Percentiles rank a stretch among this genome's conserved stretches.
phyloP scores from a whole-genome alignment of 495 filamentous ascomycete species.

The Thermochaetoides thermophila region DNA sequence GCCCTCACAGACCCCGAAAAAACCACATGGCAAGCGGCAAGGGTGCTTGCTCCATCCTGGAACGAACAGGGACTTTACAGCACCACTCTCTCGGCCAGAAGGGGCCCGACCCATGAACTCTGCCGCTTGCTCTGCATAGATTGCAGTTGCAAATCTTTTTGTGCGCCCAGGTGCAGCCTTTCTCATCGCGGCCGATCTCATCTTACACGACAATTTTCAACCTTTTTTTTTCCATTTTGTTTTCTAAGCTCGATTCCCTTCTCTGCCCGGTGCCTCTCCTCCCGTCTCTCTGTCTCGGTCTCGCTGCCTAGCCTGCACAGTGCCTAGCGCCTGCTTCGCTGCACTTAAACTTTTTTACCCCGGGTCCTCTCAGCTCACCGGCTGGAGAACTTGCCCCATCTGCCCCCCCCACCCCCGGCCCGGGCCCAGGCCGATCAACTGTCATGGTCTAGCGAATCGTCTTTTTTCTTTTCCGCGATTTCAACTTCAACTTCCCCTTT shows the following conservation, averaged over 20 bases:
- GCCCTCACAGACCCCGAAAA: conserved; percentile 18
- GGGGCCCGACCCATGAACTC: too few relatives aligned
- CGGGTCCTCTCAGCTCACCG: conserved; percentile 11
- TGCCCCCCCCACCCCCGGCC: too few relatives aligned
- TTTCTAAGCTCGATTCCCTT: conserved; percentile 20
- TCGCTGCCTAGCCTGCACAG: too few relatives aligned
- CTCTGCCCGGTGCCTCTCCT: too few relatives aligned
- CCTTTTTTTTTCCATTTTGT: conserved; percentile 2
- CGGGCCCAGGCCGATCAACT: conserved; percentile 13
- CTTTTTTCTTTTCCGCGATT: conserved; percentile 13
- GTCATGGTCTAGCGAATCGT: conserved; percentile 22
- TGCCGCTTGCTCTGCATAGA: conserved; percentile 6
- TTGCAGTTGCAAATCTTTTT: conserved; percentile 1
- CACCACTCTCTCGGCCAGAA: conserved; percentile 15
- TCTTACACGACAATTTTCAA: conserved; percentile 13
- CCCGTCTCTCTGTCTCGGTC: too few relatives aligned
- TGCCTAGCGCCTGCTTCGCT: too few relatives aligned
- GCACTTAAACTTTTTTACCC: too few relatives aligned
- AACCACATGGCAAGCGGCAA: conserved; percentile 35
- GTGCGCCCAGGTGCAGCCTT: conserved; percentile 9
- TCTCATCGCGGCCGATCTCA: conserved; percentile 11
- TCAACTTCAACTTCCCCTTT: too few relatives aligned
- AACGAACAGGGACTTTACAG: conserved; percentile 12
- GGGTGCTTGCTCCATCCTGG: conserved; percentile 14
- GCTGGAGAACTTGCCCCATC: too few relatives aligned